Evolutionary conservation across 1,284 basidiomycete genomes (phyloP).

Genomic region (Microbotryomycetes sp.): DNA sequence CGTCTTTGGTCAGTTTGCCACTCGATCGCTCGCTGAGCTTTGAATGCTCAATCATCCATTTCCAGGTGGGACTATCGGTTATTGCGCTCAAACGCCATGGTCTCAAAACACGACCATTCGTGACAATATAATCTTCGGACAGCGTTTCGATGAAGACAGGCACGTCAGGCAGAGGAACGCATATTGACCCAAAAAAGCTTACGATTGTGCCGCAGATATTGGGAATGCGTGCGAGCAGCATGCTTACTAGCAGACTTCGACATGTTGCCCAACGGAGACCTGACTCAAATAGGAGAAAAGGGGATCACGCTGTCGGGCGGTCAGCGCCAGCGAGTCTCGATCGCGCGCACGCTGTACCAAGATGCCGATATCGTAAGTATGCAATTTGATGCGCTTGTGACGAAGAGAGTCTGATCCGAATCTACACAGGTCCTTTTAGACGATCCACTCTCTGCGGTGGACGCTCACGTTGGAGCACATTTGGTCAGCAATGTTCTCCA

Average conservation of each 20-base stretch:
- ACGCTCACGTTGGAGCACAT: conserved; percentile 77
- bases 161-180: conserved; percentile 40
- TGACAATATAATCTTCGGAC: conserved; percentile 46
- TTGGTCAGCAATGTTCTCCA: conserved; percentile 80
- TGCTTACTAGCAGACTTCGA: conserved; percentile 57
- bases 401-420: no score
- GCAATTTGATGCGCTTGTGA: no score
- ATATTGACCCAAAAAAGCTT: no score
- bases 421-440: conserved; percentile 49
- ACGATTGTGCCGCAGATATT: conserved; percentile 26
- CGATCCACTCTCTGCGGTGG: conserved; percentile 67
- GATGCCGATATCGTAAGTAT: conserved; percentile 54
- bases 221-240: conserved; percentile 35
- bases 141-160: conserved; percentile 47
- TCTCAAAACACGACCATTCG: conserved; percentile 73
- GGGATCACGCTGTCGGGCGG: conserved; percentile 48
- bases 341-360: conserved; percentile 64
- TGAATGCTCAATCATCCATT: conserved; percentile 6
- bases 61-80: conserved; percentile 47
- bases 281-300: conserved; percentile 59
- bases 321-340: conserved; percentile 55
- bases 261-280: conserved; percentile 62
- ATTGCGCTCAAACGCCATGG: conserved; percentile 80
- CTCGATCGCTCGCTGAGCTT: neutral
- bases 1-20: neutral